These are phyloP conservation scores for Globisporangium okanoganense DNA, from an alignment of 352 stramenopile species.

Conservation along the genomic window DNA sequence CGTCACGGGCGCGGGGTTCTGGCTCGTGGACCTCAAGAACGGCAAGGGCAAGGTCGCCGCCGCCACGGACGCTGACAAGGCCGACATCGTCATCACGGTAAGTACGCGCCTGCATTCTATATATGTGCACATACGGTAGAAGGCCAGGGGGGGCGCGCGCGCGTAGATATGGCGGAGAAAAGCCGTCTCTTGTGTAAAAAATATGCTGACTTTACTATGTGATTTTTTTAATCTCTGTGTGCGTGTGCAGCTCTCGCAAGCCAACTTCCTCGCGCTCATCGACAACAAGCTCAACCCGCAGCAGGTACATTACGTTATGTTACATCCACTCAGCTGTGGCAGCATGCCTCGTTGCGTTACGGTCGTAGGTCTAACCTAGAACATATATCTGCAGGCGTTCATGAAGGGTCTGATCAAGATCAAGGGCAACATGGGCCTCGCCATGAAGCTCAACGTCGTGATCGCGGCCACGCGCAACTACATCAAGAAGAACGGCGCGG, in stretches of 20 bases:
- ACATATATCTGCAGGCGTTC: conserved; percentile 49
- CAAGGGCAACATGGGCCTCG: conserved; percentile 93
- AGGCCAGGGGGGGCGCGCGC: not conserved
- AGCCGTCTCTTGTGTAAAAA: not conserved
- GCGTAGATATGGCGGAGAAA: not conserved
- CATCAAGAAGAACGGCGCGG: conserved; percentile 59
- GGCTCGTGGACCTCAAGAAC: conserved; percentile 80
- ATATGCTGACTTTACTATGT: not conserved
- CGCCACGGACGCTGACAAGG: conserved; percentile 46
- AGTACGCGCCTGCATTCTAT: conserved; percentile 11
- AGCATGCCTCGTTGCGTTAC: not conserved
- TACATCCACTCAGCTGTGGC: too few species aligned
- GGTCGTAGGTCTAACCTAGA: not conserved
- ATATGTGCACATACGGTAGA: not conserved
- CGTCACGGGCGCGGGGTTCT: conserved; percentile 54
- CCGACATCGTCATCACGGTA: conserved; percentile 74
- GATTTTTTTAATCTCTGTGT: not conserved
- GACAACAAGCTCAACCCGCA: conserved; percentile 91
- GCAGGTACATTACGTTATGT: conserved; percentile 25
- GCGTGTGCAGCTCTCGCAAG: conserved; percentile 44
- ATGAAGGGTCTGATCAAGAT: conserved; percentile 95
- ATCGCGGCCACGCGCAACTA: conserved; percentile 78
- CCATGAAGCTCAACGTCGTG: conserved; percentile 93
- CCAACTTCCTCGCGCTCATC: conserved; percentile 77
- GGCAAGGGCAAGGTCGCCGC: conserved; percentile 57